Conservation (phyloP, 2,329 filamentous ascomycete genomes). For the Metarhizium humberi region DNA sequence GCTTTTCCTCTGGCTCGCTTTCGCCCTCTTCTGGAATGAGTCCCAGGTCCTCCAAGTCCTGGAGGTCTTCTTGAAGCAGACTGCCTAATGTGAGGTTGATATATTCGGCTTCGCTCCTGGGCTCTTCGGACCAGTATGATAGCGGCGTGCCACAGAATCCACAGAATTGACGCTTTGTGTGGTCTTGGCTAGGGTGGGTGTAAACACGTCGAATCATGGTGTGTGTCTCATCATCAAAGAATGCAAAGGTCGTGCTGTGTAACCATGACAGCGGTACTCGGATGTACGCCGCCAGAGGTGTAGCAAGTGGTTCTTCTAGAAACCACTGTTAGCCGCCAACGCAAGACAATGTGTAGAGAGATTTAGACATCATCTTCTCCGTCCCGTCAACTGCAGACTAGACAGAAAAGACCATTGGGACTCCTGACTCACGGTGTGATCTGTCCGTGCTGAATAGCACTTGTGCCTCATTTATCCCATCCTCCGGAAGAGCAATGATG, state of each 20-base stretch:
- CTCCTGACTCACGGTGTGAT: slow-evolving; percentile 55
- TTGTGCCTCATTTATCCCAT: slow-evolving; percentile 46
- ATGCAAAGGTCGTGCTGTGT: slow-evolving; percentile 63
- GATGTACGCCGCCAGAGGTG: slow-evolving; percentile 71
- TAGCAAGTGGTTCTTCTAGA: slow-evolving; percentile 55
- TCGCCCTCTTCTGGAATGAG: slow-evolving; percentile 47
- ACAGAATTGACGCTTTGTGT: slow-evolving; percentile 71
- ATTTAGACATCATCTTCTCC: not conserved
- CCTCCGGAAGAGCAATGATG: slow-evolving; percentile 57
- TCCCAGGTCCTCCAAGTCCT: slow-evolving; percentile 63
- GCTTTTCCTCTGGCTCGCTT: slow-evolving; percentile 15
- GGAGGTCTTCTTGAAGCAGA: slow-evolving; percentile 60
- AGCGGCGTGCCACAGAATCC: slow-evolving; percentile 85
- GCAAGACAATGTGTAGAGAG: not conserved
- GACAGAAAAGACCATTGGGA: not conserved
- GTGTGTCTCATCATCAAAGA: slow-evolving; percentile 69
- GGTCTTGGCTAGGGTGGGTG: slow-evolving; percentile 46
- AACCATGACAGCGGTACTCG: slow-evolving; percentile 77
- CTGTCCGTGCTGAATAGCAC: slow-evolving; percentile 67
- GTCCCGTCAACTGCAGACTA: not conserved
- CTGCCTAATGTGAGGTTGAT: slow-evolving; percentile 78
- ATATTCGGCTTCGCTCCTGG: slow-evolving; percentile 60
- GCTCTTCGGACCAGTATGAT: slow-evolving; percentile 72
- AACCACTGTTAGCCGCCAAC: not conserved
- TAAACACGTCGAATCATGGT: slow-evolving; percentile 58